Conservation (phyloP, 306 rosid genomes). For the Begonia peltatifolia region DNA sequence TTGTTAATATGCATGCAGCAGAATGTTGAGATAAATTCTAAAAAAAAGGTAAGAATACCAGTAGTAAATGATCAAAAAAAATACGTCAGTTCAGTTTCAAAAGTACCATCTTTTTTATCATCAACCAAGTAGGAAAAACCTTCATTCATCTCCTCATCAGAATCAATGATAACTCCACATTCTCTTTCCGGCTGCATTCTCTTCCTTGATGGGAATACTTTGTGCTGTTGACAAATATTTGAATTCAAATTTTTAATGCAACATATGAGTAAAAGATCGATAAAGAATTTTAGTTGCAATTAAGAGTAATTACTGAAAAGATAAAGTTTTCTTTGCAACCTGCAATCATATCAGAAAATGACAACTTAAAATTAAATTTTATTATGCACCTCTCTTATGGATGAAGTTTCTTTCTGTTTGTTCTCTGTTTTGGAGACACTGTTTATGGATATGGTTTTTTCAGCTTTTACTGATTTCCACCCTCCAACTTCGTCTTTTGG, state of each 20-base stretch:
- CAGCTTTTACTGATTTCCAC: slow-evolving; percentile 59
- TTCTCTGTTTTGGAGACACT: slow-evolving; percentile 24
- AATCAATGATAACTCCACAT: slow-evolving; percentile 50
- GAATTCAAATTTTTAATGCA: background rate
- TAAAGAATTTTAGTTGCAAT: no score
- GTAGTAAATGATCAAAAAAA: no score
- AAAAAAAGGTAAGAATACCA: no score
- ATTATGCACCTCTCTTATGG: slow-evolving; percentile 28
- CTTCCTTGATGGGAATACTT: background rate
- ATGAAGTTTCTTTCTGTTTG: slow-evolving; percentile 20
- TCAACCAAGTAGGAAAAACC: slow-evolving; percentile 56
- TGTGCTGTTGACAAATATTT: background rate
- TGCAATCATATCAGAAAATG: background rate
- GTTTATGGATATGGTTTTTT: slow-evolving; percentile 20
- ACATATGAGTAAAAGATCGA: background rate
- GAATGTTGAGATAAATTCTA: no score
- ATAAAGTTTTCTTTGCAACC: background rate
- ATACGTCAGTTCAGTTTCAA: background rate
- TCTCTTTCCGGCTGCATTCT: slow-evolving; percentile 35
- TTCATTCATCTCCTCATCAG: slow-evolving; percentile 69
- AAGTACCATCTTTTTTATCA: slow-evolving; percentile 47
- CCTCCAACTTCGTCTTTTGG: slow-evolving; percentile 40
- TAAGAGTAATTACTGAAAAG: no score
- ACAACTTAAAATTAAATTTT: background rate
- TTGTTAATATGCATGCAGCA: no score